A percentile compares a stretch with the other conserved stretches of the same genome.
These are phyloP conservation scores for Leishmania tarentolae DNA, from an alignment of 208 protist genomes.

Conservation along the genomic window DNA sequence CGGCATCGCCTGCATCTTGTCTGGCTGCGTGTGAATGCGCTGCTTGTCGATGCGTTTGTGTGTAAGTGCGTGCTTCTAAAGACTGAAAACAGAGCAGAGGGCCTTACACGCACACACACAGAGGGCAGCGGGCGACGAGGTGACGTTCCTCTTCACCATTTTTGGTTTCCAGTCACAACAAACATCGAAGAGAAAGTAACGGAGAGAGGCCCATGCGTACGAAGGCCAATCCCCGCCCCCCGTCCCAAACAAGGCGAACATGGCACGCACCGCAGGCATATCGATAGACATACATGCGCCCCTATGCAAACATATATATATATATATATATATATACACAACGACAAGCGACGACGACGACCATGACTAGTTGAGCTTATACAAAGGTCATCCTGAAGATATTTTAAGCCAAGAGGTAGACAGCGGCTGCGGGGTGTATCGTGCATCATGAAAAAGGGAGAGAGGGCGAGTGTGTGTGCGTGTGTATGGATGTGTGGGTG, in stretches of 20 bases:
- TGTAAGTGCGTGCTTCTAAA: background rate
- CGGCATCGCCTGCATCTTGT: background rate
- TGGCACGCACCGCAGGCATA: background rate
- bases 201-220: background rate
- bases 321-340: background rate
- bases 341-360: background rate
- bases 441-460: no score
- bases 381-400: background rate
- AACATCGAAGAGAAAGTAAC: background rate
- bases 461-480: no score
- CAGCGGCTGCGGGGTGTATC: no score
- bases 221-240: no score
- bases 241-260: background rate
- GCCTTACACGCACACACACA: background rate
- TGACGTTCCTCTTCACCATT: background rate
- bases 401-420: background rate
- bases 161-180: background rate
- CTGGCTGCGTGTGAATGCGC: background rate
- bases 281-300: background rate
- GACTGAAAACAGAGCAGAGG: background rate
- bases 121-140: background rate
- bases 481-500: no score
- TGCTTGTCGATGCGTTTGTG: background rate
- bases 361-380: background rate
- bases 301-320: no score